phyloP scores from a whole-genome alignment of 2,329 filamentous ascomycete genomes.

The Verticillium albo-atrum region DNA sequence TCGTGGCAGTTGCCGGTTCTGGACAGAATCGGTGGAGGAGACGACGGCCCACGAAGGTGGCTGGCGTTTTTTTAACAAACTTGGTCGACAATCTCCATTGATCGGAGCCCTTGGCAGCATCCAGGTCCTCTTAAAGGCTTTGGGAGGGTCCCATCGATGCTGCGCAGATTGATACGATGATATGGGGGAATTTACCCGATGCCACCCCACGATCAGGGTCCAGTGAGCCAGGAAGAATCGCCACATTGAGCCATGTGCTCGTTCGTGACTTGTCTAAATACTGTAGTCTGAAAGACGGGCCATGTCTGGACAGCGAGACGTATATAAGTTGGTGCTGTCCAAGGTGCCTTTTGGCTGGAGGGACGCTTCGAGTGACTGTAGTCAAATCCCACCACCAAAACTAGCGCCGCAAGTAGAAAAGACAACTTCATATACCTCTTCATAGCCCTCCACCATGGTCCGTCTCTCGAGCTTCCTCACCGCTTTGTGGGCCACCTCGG shows the following conservation, averaged over 20 bases:
- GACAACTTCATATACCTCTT: not conserved
- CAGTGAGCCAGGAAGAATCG: not conserved
- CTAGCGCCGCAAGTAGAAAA: not conserved
- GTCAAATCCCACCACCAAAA: not conserved
- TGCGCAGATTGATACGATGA: not conserved
- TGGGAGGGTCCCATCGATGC: not conserved
- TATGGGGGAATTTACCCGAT: slow-evolving; percentile 5
- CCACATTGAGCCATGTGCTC: not conserved
- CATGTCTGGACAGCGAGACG: not conserved
- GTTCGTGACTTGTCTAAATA: not conserved
- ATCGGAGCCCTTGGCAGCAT: not conserved
- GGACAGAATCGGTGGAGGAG: not conserved
- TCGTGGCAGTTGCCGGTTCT: no score
- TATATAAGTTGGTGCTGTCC: not conserved
- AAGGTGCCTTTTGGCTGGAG: no score
- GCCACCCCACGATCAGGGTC: not conserved
- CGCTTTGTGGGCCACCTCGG: not conserved
- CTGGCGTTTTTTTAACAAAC: not conserved
- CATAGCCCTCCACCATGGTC: not conserved
- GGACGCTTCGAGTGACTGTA: not conserved
- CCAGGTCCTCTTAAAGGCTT: not conserved
- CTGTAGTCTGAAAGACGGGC: not conserved
- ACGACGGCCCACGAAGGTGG: not conserved
- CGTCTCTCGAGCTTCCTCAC: not conserved
- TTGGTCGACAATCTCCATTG: not conserved